Evolutionary conservation across 768 basidiomycete species (phyloP), one percentile per base, ranked within the genome.

Genomic region (Trametes cingulata): DNA sequence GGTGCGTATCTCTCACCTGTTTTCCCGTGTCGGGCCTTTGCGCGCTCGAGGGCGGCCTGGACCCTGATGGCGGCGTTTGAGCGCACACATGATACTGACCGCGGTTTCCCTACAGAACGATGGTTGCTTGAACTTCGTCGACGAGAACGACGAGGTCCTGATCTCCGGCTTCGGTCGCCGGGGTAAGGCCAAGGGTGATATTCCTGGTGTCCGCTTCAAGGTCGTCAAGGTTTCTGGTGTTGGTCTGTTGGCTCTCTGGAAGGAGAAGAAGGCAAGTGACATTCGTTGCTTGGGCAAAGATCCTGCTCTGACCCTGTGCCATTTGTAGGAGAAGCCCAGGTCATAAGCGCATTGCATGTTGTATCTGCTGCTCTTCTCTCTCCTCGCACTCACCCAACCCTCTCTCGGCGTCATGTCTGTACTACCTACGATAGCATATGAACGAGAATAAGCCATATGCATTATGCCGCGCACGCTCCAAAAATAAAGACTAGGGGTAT

Each of bases 171-270:
- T 99, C 86, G 97, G 97, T 88, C 94, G 97, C 75, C 87, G 95
- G 69, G 97, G 97, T 67, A 98, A 98, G 82, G 96, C 96, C 64
- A 99, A 98, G 86, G 97, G 93, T 88, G 96, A 98, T 91, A 98
- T 99, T 80, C 97, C 97, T 41, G 95, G 97, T 86, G 96, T 98
- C 67, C 93, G 96, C 66, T 98, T 98, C 90, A 98, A 99, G 81
- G 88, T 98, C 68, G 97, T 99, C 71, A 98, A 99, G 82, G 97
- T 99, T 42, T 98, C 97, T 56, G 97, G 97, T 74, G 97, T 99
- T 68, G 97, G 97, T 83, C 86, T 99, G 60, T 85, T 97, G 65
- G 95, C 95, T 62, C 82, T 97, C 70, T 97, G 95, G 95, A 97
- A 96, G 76, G 95, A 98, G 85, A 98, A 98, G 85, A 98, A 98